Base-by-base conservation (phyloP, 2,329 filamentous ascomycete species). In the Aspergillus sp. region DNA sequence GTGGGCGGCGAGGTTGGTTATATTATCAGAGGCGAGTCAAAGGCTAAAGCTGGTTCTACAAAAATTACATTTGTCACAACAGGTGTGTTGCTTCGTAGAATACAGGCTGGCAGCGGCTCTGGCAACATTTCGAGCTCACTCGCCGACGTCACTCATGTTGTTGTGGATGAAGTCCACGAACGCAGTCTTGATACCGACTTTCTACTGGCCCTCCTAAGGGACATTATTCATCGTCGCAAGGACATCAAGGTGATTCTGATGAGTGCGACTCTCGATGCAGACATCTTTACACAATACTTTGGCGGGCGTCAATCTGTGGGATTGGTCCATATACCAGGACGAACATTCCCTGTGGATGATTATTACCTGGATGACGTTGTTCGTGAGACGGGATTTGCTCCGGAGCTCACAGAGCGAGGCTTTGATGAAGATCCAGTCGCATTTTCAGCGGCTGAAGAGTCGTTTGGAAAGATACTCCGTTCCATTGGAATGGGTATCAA, bases 161-260 rank as follows among this genome's bases (percentile, higher is more conserved):
- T 98, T 17, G 92, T 98, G 45, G 93, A 99, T 71, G 93, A 99
- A 75, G 93, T 98, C 3, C 93, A 99, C 77, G 93, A 99, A 74
- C 87, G 93, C 55, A 96, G 91, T 75, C 80, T 99, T 9, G 95
- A 98, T 69, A 97, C 93, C 0, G 93, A 99, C 72, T 97, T 99
- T 69, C 79, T 98, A 9, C 82, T 99, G 52, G 92, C 93, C 44
- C 83, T 99, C 51, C 79, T 99, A 35, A 86, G 91, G 55, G 90
- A 96, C 70, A 90, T 96, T 6, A 76, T 97, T 63, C 84, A 83
- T 57, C 81, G 82, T 64, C 84, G 90, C 49, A 88, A 87, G 66
- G 90, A 96, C 62, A 82, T 98, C 39, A 96, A 93, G 73, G 83
- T 98, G 41, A 87, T 99, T 12, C 81, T 99, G 37, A 99, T 99